Evolutionary conservation across 192 early-diverging fungal species (phyloP).

Genomic region (Phlyctochytrium arcticum): DNA sequence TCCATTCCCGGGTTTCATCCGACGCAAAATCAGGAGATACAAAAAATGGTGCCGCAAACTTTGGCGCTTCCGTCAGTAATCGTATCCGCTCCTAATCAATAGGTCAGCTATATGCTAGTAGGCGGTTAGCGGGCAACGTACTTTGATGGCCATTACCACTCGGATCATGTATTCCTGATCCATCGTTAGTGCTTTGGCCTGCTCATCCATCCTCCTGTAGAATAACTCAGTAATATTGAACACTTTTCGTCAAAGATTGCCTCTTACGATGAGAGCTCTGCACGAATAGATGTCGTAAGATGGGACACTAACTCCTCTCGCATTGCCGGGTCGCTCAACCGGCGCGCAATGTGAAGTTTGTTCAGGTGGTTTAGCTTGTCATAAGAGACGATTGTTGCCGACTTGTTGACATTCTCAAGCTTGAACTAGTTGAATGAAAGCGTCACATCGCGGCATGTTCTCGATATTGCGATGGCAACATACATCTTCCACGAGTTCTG

Average conservation of each 20-base stretch:
- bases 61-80: constrained; percentile 9
- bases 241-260: background rate
- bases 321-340: constrained; percentile 3
- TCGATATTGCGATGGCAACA: background rate
- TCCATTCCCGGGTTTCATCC: background rate
- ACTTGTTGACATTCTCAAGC: constrained; percentile 55
- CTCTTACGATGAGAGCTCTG: background rate
- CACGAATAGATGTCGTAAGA: background rate
- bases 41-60: constrained; percentile 4
- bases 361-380: constrained; percentile 75
- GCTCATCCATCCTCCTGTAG: background rate
- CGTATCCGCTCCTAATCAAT: constrained; percentile 4
- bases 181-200: background rate
- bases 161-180: constrained; percentile 1
- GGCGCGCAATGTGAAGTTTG: constrained; percentile 55
- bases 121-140: background rate
- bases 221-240: background rate
- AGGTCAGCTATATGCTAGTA: background rate
- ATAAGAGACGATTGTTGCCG: constrained; percentile 57
- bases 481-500: constrained; percentile 56
- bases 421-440: constrained; percentile 48
- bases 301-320: background rate
- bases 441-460: background rate
- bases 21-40: background rate
- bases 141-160: constrained; percentile 18